phyloP scores from a whole-genome alignment of 2,329 filamentous ascomycete species.

The Trichoderma koningiopsis region DNA sequence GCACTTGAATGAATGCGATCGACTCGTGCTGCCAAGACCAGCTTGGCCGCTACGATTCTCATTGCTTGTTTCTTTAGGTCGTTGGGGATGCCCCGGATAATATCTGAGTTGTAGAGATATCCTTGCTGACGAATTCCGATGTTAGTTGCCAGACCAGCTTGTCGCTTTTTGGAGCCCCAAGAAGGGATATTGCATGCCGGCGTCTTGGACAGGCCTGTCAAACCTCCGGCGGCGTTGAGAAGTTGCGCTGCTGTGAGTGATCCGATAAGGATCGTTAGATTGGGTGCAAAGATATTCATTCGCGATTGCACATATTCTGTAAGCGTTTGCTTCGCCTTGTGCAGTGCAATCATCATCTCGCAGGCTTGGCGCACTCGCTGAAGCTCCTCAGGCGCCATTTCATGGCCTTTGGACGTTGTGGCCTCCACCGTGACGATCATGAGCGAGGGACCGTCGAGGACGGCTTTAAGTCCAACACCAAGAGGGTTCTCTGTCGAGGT shows the following conservation, averaged over 20 bases:
- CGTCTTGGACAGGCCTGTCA: conserved; percentile 86
- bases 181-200: conserved; percentile 91
- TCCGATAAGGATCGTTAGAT: conserved; percentile 86
- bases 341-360: conserved; percentile 83
- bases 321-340: conserved; percentile 81
- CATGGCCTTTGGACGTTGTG: conserved; percentile 80
- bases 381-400: conserved; percentile 75
- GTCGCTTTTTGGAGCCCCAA: conserved; percentile 85
- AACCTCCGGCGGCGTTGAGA: conserved; percentile 89
- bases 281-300: conserved; percentile 95
- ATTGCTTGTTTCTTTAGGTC: conserved; percentile 93
- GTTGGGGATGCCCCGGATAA: conserved; percentile 80
- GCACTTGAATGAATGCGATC: conserved; percentile 81
- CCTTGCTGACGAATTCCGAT: conserved; percentile 89
- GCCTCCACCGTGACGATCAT: conserved; percentile 97
- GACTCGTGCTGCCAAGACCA: conserved; percentile 88
- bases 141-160: conserved; percentile 87
- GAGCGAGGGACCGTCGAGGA: conserved; percentile 84
- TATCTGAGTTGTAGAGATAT: conserved; percentile 87
- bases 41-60: conserved; percentile 90
- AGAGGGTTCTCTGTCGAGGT: conserved; percentile 77
- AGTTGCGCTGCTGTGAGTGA: conserved; percentile 92
- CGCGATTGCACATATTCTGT: conserved; percentile 95
- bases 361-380: conserved; percentile 75
- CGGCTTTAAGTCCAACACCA: conserved; percentile 71